A percentile compares a stretch with the other conserved stretches of the same genome.
These are phyloP conservation scores for Ogataea paraovalis DNA, from an alignment of 805 yeast species.

Conservation along the genomic window DNA sequence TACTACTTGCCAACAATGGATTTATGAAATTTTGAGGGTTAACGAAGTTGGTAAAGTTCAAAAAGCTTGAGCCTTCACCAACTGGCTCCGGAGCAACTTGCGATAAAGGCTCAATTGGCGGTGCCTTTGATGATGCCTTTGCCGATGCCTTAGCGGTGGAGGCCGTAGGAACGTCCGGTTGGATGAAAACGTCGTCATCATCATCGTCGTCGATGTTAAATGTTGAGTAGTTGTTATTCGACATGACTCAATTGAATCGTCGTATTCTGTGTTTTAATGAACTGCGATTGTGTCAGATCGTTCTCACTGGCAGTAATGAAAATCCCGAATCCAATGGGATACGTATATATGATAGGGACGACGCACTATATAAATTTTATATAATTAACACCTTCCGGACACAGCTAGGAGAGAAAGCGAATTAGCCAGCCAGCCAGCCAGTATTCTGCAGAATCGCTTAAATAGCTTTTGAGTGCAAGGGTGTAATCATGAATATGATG, in stretches of 20 bases:
- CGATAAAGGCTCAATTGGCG: constrained; percentile 6
- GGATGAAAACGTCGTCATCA: constrained; percentile 31
- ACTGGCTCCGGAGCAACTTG: constrained; percentile 2
- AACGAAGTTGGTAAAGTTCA: constrained; percentile 31
- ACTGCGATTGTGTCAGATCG: no score
- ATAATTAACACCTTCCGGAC: no score
- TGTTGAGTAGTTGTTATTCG: constrained; percentile 9
- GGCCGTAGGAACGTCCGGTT: constrained; percentile 27
- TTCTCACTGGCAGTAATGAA: no score
- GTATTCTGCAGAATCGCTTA: no score
- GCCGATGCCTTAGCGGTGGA: neutral
- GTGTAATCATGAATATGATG: no score
- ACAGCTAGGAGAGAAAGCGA: no score
- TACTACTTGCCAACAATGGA: constrained; percentile 21
- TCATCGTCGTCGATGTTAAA: constrained; percentile 29
- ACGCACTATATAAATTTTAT: no score
- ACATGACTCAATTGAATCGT: constrained; percentile 4
- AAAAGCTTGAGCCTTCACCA: constrained; percentile 9
- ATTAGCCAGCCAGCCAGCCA: no score
- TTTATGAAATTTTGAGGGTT: constrained; percentile 30
- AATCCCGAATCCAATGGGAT: no score
- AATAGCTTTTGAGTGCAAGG: no score
- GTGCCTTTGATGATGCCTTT: constrained; percentile 1
- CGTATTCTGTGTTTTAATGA: neutral
- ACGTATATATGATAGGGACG: no score